Evolutionary conservation across 2,329 filamentous ascomycete genomes (phyloP).

Genomic region (Aspergillus sp.): DNA sequence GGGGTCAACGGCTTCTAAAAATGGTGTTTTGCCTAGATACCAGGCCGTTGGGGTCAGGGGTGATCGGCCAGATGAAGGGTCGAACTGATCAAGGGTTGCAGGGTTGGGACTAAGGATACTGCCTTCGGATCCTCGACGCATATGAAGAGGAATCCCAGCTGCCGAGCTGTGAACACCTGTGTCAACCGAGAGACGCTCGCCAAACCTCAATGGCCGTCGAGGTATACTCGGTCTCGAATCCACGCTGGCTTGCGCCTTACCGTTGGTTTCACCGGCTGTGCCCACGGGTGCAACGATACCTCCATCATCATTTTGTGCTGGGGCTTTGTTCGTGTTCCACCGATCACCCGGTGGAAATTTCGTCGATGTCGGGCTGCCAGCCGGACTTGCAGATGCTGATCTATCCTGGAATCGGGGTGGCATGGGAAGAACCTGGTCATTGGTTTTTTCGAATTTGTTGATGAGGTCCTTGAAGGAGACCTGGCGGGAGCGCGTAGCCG

Average conservation of each 20-base stretch:
- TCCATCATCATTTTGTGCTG: conserved; percentile 3
- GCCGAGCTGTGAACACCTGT: conserved; percentile 44
- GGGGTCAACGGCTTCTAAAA: conserved; percentile 35
- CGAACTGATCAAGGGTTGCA: conserved; percentile 34
- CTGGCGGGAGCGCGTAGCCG: conserved; percentile 37
- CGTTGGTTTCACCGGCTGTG: conserved; percentile 4
- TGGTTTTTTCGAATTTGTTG: conserved; percentile 67
- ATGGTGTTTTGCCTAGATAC: conserved; percentile 48
- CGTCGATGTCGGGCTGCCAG: conserved; percentile 25
- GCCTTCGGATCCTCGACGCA: conserved; percentile 66
- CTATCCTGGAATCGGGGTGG: conserved; percentile 25
- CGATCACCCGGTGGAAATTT: conserved; percentile 7
- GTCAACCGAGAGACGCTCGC: conserved; percentile 62
- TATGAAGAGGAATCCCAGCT: conserved; percentile 53
- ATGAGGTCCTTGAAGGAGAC: conserved; percentile 76
- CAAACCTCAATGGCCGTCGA: conserved; percentile 58
- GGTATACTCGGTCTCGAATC: conserved; percentile 21
- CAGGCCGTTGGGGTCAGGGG: conserved; percentile 61
- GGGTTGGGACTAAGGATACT: conserved; percentile 50
- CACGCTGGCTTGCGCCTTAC: conserved; percentile 2
- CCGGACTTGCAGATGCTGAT: conserved; percentile 28
- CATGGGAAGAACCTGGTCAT: conserved; percentile 38
- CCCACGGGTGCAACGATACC: conserved; percentile 1
- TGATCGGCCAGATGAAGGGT: conserved; percentile 43
- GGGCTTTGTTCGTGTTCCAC: conserved; percentile 14